phyloP scores from a whole-genome alignment of 208 protist genomes.

The Trypanosomatidae sp. region DNA sequence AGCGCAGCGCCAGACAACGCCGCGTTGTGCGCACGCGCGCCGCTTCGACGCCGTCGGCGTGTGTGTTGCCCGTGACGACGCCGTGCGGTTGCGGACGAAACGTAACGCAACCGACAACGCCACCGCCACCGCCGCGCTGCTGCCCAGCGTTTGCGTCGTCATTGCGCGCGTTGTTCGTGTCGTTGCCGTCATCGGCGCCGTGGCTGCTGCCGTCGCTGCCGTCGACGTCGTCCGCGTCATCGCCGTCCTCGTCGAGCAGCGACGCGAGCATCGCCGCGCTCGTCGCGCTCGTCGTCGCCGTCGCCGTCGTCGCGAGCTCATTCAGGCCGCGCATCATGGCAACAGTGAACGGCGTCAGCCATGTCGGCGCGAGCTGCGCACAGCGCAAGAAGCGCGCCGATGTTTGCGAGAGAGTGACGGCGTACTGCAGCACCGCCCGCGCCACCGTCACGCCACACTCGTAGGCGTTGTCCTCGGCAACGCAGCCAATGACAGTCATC shows the following conservation, averaged over 20 bases:
- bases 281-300: neutral
- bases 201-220: slow-evolving; percentile 1
- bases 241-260: too few species aligned
- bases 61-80: slow-evolving; percentile 18
- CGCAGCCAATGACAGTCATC: slow-evolving; percentile 30
- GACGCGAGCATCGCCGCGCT: neutral
- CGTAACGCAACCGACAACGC: too few species aligned
- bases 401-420: slow-evolving; percentile 29
- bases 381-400: slow-evolving; percentile 25
- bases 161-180: neutral
- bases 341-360: slow-evolving; percentile 36
- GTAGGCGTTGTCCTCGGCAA: slow-evolving; percentile 31
- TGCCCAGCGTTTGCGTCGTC: neutral
- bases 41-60: slow-evolving; percentile 11
- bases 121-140: neutral
- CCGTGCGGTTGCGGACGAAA: slow-evolving; percentile 4
- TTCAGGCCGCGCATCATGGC: slow-evolving; percentile 37
- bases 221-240: slow-evolving; percentile 5
- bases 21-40: slow-evolving; percentile 20
- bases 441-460: slow-evolving; percentile 24
- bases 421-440: slow-evolving; percentile 34
- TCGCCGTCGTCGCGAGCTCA: slow-evolving; percentile 16
- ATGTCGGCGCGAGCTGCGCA: slow-evolving; percentile 12
- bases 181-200: neutral
- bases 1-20: slow-evolving; percentile 26